Percentiles rank a stretch among this genome's conserved stretches.
phyloP scores from a whole-genome alignment of 2,329 filamentous ascomycete genomes.

The Hawksworthiomyces lignivorus region DNA sequence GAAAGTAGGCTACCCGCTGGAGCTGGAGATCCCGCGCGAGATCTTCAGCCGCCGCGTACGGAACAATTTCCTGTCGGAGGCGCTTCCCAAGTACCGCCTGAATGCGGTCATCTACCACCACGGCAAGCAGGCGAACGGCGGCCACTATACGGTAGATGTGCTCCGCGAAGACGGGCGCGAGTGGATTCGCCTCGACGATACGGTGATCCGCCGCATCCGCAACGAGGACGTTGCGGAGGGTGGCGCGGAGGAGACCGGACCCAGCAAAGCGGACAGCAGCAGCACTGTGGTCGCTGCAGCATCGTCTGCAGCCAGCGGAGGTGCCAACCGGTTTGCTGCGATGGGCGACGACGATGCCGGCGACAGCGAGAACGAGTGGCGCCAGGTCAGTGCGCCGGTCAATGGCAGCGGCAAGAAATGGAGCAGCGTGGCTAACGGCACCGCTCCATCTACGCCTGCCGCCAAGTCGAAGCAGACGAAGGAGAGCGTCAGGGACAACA shows the following conservation, averaged over 20 bases:
- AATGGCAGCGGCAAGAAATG: slow-evolving; percentile 67
- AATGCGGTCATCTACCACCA: slow-evolving; percentile 95
- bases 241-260: slow-evolving; percentile 63
- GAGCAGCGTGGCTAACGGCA: slow-evolving; percentile 61
- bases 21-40: slow-evolving; percentile 88
- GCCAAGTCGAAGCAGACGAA: slow-evolving; percentile 50
- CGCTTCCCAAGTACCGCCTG: slow-evolving; percentile 74
- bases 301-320: slow-evolving; percentile 19
- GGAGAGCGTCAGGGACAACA: slow-evolving; percentile 77
- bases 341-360: slow-evolving; percentile 24
- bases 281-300: neutral
- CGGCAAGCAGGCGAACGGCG: slow-evolving; percentile 90
- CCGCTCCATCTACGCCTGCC: slow-evolving; percentile 35
- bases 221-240: slow-evolving; percentile 84
- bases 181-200: slow-evolving; percentile 96
- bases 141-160: slow-evolving; percentile 97
- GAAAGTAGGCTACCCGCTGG: slow-evolving; percentile 89
- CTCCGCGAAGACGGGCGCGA: slow-evolving; percentile 88
- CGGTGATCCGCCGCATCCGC: slow-evolving; percentile 73
- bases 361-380: slow-evolving; percentile 61
- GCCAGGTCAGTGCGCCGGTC: slow-evolving; percentile 57
- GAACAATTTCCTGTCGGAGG: slow-evolving; percentile 55
- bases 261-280: slow-evolving; percentile 35
- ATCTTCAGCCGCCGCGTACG: slow-evolving; percentile 72
- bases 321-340: slow-evolving; percentile 68